These are phyloP conservation scores for Stephanodiscus triporus DNA, from an alignment of 108 stramenopile genomes.

Conservation along the genomic window DNA sequence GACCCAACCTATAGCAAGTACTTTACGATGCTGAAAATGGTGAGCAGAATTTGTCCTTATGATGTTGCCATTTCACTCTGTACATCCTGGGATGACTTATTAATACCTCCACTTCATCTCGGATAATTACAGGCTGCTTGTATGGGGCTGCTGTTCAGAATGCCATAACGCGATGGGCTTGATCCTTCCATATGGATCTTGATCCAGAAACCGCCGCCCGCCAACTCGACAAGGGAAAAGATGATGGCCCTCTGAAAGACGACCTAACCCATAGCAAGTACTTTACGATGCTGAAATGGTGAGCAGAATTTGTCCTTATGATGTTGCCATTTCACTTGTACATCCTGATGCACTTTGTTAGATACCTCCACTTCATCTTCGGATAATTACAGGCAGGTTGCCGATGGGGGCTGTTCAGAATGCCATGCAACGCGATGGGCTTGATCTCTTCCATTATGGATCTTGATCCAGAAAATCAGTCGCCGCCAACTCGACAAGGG, in stretches of 20 bases:
- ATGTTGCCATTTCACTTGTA: neutral
- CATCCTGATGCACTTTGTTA: neutral
- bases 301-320: neutral
- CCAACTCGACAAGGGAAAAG: slow-evolving; percentile 21
- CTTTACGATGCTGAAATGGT: slow-evolving; percentile 76
- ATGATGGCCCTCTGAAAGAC: slow-evolving; percentile 69
- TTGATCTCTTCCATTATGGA: slow-evolving; percentile 73
- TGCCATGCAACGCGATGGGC: slow-evolving; percentile 47
- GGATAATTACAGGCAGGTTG: slow-evolving; percentile 60
- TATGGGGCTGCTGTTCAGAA: slow-evolving; percentile 40
- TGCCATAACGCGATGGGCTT: slow-evolving; percentile 66
- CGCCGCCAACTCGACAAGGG: slow-evolving; percentile 25
- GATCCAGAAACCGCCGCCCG: slow-evolving; percentile 60
- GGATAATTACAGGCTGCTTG: neutral
- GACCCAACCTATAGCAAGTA: slow-evolving; percentile 81
- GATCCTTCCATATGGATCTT: slow-evolving; percentile 74
- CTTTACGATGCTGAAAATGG: slow-evolving; percentile 75
- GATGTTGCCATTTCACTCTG: slow-evolving; percentile 4
- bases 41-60: slow-evolving; percentile 9
- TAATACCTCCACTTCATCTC: slow-evolving; percentile 16
- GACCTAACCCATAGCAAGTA: slow-evolving; percentile 81
- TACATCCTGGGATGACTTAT: neutral
- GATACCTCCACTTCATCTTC: no score
- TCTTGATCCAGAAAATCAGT: slow-evolving; percentile 70
- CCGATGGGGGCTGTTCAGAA: slow-evolving; percentile 73